Percentiles rank a stretch among this genome's conserved stretches.
These are phyloP conservation scores for Cladosporium sp. DNA, from an alignment of 2,329 filamentous ascomycete species.

Conservation along the genomic window DNA sequence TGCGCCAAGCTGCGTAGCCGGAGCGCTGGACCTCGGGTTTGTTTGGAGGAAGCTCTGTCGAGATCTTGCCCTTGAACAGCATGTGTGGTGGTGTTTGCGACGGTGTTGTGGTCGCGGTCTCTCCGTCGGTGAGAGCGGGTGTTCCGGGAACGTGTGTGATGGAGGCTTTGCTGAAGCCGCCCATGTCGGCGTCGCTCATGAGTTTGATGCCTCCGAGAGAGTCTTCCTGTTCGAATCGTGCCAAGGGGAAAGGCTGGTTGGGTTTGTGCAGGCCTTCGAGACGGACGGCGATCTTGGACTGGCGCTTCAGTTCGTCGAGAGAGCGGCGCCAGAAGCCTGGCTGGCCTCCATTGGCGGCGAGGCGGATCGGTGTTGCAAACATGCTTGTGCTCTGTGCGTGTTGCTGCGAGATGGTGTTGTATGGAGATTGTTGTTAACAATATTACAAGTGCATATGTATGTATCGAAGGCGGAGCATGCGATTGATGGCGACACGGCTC, in stretches of 20 bases:
- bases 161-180: constrained; percentile 75
- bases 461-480: not conserved
- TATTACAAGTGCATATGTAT: not conserved
- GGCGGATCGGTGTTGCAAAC: constrained; percentile 26
- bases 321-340: constrained; percentile 60
- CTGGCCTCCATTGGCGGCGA: constrained; percentile 23
- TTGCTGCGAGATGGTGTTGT: not conserved
- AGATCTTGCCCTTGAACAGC: constrained; percentile 85
- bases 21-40: constrained; percentile 72
- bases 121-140: not conserved
- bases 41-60: constrained; percentile 75
- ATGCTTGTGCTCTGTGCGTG: constrained; percentile 11
- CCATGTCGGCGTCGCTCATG: constrained; percentile 82
- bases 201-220: constrained; percentile 59
- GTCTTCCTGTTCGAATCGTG: constrained; percentile 58
- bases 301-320: constrained; percentile 58
- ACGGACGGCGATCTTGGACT: constrained; percentile 61
- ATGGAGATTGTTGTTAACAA: not conserved
- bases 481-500: not conserved
- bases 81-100: constrained; percentile 59
- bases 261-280: constrained; percentile 69
- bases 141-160: constrained; percentile 59
- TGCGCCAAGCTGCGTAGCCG: constrained; percentile 90
- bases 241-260: constrained; percentile 62
- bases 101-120: not conserved